Evolutionary conservation across 164 flowering plant genomes (phyloP).

Genomic region (Annona cherimola): DNA sequence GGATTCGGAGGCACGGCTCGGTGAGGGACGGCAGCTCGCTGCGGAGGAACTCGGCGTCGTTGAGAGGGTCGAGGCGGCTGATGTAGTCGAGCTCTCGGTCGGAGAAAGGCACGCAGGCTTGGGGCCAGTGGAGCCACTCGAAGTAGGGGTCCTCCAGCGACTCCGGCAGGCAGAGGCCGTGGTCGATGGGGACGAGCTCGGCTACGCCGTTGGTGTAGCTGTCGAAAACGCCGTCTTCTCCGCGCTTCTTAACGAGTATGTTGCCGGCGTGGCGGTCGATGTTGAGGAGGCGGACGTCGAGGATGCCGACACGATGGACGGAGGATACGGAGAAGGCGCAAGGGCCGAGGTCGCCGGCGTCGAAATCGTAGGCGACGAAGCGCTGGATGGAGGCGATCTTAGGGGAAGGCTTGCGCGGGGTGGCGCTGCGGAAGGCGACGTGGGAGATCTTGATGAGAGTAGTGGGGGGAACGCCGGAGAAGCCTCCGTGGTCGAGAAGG

Average conservation of each 20-base stretch:
- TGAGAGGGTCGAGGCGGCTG: slow-evolving; percentile 52
- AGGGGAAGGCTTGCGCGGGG: slow-evolving; percentile 19
- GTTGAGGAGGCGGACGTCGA: slow-evolving; percentile 69
- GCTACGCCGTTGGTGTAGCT: slow-evolving; percentile 24
- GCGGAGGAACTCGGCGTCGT: slow-evolving; percentile 64
- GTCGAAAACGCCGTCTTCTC: neutral
- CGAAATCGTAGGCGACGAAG: slow-evolving; percentile 59
- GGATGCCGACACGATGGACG: slow-evolving; percentile 71
- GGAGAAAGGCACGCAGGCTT: slow-evolving; percentile 74
- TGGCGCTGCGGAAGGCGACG: slow-evolving; percentile 28
- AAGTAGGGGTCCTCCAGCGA: slow-evolving; percentile 85
- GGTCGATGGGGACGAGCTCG: slow-evolving; percentile 87
- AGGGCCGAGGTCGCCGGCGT: slow-evolving; percentile 79
- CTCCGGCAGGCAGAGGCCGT: slow-evolving; percentile 87
- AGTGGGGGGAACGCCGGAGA: slow-evolving; percentile 79
- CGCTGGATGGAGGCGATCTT: slow-evolving; percentile 69
- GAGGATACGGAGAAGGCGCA: slow-evolving; percentile 67
- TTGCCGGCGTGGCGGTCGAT: slow-evolving; percentile 91
- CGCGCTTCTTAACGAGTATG: slow-evolving; percentile 52
- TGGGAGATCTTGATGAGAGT: slow-evolving; percentile 58
- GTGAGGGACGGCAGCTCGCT: slow-evolving; percentile 45
- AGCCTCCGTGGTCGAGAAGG: slow-evolving; percentile 69
- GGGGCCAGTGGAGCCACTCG: slow-evolving; percentile 98
- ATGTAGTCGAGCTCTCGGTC: slow-evolving; percentile 67
- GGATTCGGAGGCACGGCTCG: slow-evolving; percentile 63